Evolutionary conservation across 2,329 filamentous ascomycete genomes (phyloP).

Genomic region (Dactylellina cionopaga): DNA sequence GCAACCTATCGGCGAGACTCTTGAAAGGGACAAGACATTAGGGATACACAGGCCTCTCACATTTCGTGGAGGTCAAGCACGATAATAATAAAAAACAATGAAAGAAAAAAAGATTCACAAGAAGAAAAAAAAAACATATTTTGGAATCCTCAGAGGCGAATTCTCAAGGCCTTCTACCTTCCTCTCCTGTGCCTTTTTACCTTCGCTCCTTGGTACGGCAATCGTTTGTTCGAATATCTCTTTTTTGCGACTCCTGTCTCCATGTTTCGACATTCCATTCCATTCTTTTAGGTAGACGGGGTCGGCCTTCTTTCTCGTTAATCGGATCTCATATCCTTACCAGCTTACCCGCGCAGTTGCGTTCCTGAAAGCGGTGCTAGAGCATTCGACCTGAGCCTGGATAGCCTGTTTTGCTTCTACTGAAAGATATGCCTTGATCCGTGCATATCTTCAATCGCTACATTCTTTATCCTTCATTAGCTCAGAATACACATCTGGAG

Average conservation of each 20-base stretch:
- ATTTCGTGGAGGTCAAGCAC: conserved; percentile 40
- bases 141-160: conserved; percentile 38
- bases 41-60: conserved; percentile 36
- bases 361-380: conserved; percentile 24
- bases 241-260: conserved; percentile 39
- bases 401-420: too few relatives aligned
- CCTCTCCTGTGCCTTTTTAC: conserved; percentile 32
- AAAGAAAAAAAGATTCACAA: conserved; percentile 39
- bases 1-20: conserved; percentile 53
- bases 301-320: conserved; percentile 31
- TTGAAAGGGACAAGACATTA: conserved; percentile 51
- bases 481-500: conserved; percentile 8
- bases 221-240: conserved; percentile 20
- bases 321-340: conserved; percentile 32
- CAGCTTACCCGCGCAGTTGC: conserved; percentile 23
- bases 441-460: conserved; percentile 21
- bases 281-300: conserved; percentile 53
- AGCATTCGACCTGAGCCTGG: too few relatives aligned
- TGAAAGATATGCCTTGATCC: conserved; percentile 48
- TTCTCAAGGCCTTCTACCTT: conserved; percentile 42
- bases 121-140: conserved; percentile 53
- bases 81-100: conserved; percentile 30
- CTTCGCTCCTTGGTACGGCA: conserved; percentile 36
- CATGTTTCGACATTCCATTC: conserved; percentile 49
- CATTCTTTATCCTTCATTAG: conserved; percentile 43